Base-by-base conservation (phyloP, 306 rosid genomes). In the Fragaria nilgerrensis region DNA sequence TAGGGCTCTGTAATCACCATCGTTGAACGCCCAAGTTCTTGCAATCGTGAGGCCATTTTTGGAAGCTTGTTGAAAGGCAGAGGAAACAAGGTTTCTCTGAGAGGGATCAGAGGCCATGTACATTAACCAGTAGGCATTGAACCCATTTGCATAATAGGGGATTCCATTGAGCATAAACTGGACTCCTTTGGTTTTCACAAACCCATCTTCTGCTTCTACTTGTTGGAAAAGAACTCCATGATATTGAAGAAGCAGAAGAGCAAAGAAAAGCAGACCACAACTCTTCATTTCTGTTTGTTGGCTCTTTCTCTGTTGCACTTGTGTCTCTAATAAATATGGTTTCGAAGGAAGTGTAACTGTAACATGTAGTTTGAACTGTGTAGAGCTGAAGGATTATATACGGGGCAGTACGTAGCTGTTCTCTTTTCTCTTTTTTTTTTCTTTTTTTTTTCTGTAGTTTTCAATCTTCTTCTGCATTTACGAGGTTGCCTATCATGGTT, bases 51-150 rank as follows among this genome's bases (percentile, higher is more conserved):
- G 96, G 64, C 94, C 93, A 59, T 85, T 87, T 48, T 64, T 70
- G 32, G 75, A 20, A 56, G 99, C 99, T 36, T 88, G 81, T 86
- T 86, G 87, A 82, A 91, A 91, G 5, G 91, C 78, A 29, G 94
- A 88, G 4, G 97, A 72, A 5, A 96, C 91, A 36, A 89, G 91
- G 85, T 58, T 72, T 84, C 93, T 89, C 80, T 89, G 93, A 10
- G 97, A 90, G 3, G 94, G 84, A 68, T 96, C 98, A 25, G 98
- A 85, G 19, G 93, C 97, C 59, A 88, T 5, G 63, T 84, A 91
- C 99, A 91, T 92, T 11, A 96, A 61, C 99, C 99, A 96, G 74
- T 96, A 96, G 9, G 98, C 98, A 83, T 96, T 96, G 59, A 92
- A 96, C 25, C 99, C 99, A 49, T 96, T 75, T 27, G 90, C 97